Evolutionary conservation across 2,329 filamentous ascomycete species (phyloP), one percentile per base, ranked within the genome.

Genomic region (Cladophialophora carrionii): DNA sequence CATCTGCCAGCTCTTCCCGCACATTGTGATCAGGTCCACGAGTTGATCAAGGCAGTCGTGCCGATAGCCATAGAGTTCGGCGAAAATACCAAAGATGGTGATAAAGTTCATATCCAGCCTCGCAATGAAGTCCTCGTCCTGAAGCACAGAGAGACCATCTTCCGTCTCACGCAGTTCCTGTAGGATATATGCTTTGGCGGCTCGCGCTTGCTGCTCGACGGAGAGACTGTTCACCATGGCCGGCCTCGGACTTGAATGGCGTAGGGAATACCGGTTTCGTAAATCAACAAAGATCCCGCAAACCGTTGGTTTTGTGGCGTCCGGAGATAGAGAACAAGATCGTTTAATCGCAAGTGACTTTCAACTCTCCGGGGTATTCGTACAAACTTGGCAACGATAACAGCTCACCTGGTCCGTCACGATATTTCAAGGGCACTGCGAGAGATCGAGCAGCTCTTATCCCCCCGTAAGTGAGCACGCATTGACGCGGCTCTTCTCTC

Each of bases 31-130:
- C 10, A 71, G 56, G 29, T 69, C 69, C 14, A 70, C 69, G 12
- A 71, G 60, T 41, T 71, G 69, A 48, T 71, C 69, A 1, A 71
- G 63, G 48, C 69, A 71, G 34, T 71, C 69, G 56, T 68, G 61
- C 22, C 69, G 57, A 32, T 71, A 71, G 41, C 69, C 69, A 56
- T 71, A 71, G 9, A 71, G 61, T 54, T 70, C 69, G 29, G 69
- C 69, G 43, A 70, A 71, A 26, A 71, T 71, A 20, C 63, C 69
- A 51, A 71, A 71, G 24, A 71, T 61, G 31, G 69, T 71, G 32
- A 70, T 70, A 48, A 71, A 71, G 55, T 71, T 68, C 62, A 63
- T 65, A 31, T 71, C 66, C 46, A 71, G 57, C 37, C 69, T 55
- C 14, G 24, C 55, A 20, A 37, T 61, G 56, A 71, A 71, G 51